A percentile compares a stretch with the other conserved stretches of the same genome.
phyloP scores from a whole-genome alignment of 768 basidiomycete genomes.

The Cantharellus cinnabarinus region DNA sequence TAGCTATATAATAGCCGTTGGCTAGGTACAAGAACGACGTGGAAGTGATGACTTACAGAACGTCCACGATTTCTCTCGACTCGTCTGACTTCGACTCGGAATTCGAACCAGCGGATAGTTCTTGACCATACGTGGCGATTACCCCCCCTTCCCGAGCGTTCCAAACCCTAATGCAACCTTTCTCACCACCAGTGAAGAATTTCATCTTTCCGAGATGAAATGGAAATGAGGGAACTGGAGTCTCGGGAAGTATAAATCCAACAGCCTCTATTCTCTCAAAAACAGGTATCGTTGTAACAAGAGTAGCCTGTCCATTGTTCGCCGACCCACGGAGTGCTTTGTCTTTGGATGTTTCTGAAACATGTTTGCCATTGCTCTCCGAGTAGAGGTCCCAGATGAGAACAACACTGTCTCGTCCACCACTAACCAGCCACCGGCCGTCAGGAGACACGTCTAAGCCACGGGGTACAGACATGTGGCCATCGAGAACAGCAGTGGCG shows the following conservation, averaged over 20 bases:
- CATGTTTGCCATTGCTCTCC: no score
- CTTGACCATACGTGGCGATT: conserved; percentile 33
- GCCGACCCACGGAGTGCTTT: conserved; percentile 16
- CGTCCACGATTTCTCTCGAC: conserved; percentile 63
- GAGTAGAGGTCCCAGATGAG: conserved; percentile 67
- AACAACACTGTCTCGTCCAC: conserved; percentile 83
- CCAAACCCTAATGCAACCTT: conserved; percentile 73
- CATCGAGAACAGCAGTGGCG: conserved; percentile 70
- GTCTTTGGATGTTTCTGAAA: no score
- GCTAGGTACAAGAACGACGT: background rate
- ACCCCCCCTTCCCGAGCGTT: conserved; percentile 46
- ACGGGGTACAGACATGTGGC: conserved; percentile 85
- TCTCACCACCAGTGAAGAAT: conserved; percentile 84
- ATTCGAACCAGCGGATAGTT: conserved; percentile 24
- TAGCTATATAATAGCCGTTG: conserved; percentile 29
- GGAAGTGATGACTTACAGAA: conserved; percentile 40
- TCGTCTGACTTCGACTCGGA: conserved; percentile 34
- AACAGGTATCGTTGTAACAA: conserved; percentile 62
- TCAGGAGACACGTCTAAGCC: conserved; percentile 71
- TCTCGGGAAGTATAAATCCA: conserved; percentile 42
- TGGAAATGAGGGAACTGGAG: conserved; percentile 23
- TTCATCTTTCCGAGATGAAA: conserved; percentile 23
- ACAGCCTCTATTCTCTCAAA: conserved; percentile 78
- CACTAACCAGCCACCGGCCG: conserved; percentile 77
- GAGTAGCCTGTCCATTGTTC: conserved; percentile 20